These are phyloP conservation scores for Citrullus mucosospermus DNA, from an alignment of 306 rosid species.

Conservation along the genomic window DNA sequence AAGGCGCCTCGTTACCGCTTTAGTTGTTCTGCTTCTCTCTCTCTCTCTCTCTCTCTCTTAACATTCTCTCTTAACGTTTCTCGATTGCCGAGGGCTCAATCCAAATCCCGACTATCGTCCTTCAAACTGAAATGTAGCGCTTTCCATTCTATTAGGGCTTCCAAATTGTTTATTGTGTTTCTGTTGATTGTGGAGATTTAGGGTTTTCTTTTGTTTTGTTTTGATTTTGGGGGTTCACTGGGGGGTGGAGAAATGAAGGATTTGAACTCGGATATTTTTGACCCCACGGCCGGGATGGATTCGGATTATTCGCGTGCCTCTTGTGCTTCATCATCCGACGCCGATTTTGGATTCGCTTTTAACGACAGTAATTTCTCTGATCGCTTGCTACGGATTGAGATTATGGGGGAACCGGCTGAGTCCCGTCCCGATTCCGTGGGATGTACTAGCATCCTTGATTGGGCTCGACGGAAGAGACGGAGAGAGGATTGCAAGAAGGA, in stretches of 20 bases:
- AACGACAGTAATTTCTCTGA: conserved; percentile 96
- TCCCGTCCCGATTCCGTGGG: conserved; percentile 38
- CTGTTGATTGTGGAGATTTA: not conserved
- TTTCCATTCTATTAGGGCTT: not conserved
- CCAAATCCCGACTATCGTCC: not conserved
- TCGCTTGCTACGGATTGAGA: conserved; percentile 76
- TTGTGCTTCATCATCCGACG: conserved; percentile 35
- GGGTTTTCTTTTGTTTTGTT: not conserved
- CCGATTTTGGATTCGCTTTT: conserved; percentile 90
- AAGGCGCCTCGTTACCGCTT: not conserved
- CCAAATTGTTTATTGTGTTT: not conserved
- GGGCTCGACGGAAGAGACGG: conserved; percentile 91
- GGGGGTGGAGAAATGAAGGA: conserved; percentile 17
- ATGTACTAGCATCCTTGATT: conserved; percentile 62
- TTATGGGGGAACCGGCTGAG: conserved; percentile 44
- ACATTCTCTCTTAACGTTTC: not conserved
- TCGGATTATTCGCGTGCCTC: conserved; percentile 36
- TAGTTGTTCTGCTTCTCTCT: not conserved
- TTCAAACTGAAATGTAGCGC: not conserved
- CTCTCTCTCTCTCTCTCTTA: not conserved
- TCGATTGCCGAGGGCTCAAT: not conserved
- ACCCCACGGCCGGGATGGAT: conserved; percentile 60
- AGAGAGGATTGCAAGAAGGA: conserved; percentile 79
- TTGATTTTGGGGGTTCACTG: not conserved
- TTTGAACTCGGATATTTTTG: conserved; percentile 61